phyloP scores from a whole-genome alignment of 179 eudicot genomes.

The Beta corolliflora region DNA sequence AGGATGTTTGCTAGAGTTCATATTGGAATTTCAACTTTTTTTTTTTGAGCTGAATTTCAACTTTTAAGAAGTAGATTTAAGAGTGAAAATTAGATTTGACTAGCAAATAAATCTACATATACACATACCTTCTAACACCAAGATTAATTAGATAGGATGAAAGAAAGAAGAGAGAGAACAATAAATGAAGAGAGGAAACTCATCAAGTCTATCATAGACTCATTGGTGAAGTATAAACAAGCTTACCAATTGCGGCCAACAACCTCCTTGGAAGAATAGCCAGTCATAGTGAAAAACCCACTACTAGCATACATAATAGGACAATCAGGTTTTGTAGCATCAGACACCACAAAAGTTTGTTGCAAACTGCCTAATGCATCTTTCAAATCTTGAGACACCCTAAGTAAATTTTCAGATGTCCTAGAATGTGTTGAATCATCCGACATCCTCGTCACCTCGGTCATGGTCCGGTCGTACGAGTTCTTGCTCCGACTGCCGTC shows the following conservation, averaged over 20 bases:
- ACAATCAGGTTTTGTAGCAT: constrained; percentile 89
- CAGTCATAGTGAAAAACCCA: constrained; percentile 97
- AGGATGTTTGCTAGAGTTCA: too few species aligned
- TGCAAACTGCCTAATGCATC: constrained; percentile 82
- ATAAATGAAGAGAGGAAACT: too few species aligned
- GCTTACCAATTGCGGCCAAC: constrained; percentile 92
- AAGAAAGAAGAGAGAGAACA: too few species aligned
- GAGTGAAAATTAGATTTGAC: too few species aligned
- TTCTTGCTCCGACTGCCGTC: constrained; percentile 29
- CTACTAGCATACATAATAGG: constrained; percentile 94
- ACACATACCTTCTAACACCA: too few species aligned
- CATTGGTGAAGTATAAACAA: neutral
- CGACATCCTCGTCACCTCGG: constrained; percentile 47
- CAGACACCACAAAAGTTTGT: constrained; percentile 96
- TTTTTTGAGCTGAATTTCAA: too few species aligned
- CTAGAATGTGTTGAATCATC: constrained; percentile 43
- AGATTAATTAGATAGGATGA: too few species aligned
- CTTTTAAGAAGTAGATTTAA: too few species aligned
- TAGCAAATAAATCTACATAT: too few species aligned
- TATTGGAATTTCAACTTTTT: too few species aligned
- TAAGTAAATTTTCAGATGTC: constrained; percentile 35
- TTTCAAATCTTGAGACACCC: constrained; percentile 87
- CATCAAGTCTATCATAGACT: neutral
- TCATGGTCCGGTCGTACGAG: constrained; percentile 32
- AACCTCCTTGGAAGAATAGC: constrained; percentile 78